Base-by-base conservation (phyloP, 805 yeast species). In the Jamesozyma hellenica region DNA sequence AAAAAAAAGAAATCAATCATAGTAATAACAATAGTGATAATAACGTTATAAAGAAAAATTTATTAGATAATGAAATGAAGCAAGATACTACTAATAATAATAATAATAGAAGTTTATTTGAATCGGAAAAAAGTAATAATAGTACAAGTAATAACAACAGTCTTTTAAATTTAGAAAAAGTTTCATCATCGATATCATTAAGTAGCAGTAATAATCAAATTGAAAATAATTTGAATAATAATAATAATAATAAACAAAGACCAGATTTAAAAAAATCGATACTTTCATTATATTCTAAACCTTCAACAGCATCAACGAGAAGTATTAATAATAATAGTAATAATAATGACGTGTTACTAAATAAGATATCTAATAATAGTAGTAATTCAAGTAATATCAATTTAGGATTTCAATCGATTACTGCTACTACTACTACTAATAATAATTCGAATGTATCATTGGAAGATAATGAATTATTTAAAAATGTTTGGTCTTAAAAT, bases 231-330 rank as follows among this genome's bases (percentile, higher is more conserved):
- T 13, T 12, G 4, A 12, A 14, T n/a, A 19, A 16, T 13, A 32
- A 32, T 32, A 32, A 21, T 19, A 19, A 25, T 23, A 44, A 16
- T 29, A 49, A 55, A 27, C 45, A 70, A 27, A 72, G 95, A 53
- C 90, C 92, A 3, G 96, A 90, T 54, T 70, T 92, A 60, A 92
- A 92, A 56, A 85, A 85, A 63, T 85, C 96, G 1, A 92, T 92
- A 43, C 64, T 92, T 43, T 86, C 96, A 18, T 70, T 92, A 39
- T 92, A 92, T 59, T 75, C 94, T 1, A 73, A 83, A 2, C 82
- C 71, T 5, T 25, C 38, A 26, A 41, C 34, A 16, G 36, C 23
- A n/a, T 16, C 34, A 7, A 17, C 26, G n/a, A 18, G 26, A 35
- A 30, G n/a, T n/a, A 38, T 23, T 39, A 30, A 15, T 21, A 32